A percentile compares a stretch with the other conserved stretches of the same genome.
phyloP scores from a whole-genome alignment of 495 filamentous ascomycete genomes.

The Daldinia loculata region DNA sequence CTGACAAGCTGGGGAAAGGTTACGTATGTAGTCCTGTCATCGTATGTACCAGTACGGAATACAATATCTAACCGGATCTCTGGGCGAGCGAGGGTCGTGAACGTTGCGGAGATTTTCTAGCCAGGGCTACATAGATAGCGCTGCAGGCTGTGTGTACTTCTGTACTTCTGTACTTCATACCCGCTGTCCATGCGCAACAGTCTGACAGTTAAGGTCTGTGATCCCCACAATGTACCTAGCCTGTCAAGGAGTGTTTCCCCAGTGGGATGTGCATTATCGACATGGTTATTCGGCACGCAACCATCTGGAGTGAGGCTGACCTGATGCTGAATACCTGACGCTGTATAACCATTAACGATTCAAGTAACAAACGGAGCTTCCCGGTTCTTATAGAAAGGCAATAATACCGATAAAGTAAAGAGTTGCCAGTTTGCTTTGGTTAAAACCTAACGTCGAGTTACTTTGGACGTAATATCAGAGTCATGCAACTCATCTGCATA shows the following conservation, averaged over 20 bases:
- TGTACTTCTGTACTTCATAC: conserved; percentile 18
- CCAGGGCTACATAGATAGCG: conserved; percentile 24
- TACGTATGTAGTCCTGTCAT: conserved; percentile 5
- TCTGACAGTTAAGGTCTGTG: conserved; percentile 18
- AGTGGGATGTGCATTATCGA: conserved; percentile 42
- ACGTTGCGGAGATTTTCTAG: conserved; percentile 39
- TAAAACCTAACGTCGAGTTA: no score
- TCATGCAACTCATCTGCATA: background rate
- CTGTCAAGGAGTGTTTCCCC: conserved; percentile 43
- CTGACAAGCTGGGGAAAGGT: conserved; percentile 17
- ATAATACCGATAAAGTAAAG: background rate
- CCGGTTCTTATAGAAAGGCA: background rate
- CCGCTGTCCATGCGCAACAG: conserved; percentile 5
- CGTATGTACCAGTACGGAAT: background rate
- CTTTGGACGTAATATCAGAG: background rate
- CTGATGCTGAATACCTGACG: conserved; percentile 22
- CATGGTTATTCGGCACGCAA: conserved; percentile 33
- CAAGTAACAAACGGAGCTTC: background rate
- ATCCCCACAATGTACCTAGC: conserved; percentile 31
- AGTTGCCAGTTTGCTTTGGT: background rate
- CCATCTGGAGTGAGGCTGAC: conserved; percentile 35
- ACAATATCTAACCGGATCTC: conserved; percentile 36
- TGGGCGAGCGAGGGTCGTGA: conserved; percentile 33
- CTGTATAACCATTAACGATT: conserved; percentile 13
- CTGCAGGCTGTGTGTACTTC: conserved; percentile 10